These are phyloP conservation scores for Cucumis hystrix DNA, from an alignment of 306 rosid species.

Conservation along the genomic window DNA sequence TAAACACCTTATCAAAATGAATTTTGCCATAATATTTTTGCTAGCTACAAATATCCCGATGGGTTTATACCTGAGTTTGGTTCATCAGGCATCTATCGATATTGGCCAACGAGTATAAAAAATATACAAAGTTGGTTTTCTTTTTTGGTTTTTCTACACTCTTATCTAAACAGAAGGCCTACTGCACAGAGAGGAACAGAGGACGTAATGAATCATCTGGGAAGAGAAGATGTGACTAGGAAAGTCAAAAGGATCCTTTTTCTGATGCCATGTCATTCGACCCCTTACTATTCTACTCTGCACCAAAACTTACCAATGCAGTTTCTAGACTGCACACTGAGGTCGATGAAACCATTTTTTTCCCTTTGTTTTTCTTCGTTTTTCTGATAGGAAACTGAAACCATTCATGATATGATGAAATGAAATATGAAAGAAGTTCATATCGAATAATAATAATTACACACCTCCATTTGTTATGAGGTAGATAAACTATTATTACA, in stretches of 20 bases:
- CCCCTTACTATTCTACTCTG: conserved; percentile 78
- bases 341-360: conserved; percentile 34
- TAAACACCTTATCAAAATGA: conserved; percentile 31
- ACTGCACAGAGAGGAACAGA: conserved; percentile 79
- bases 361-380: no score
- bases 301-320: conserved; percentile 66
- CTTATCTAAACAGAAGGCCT: background rate
- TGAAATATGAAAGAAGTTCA: background rate
- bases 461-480: background rate
- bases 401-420: background rate
- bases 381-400: background rate
- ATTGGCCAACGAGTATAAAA: background rate
- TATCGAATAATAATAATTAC: background rate
- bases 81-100: conserved; percentile 64
- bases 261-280: conserved; percentile 86
- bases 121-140: background rate
- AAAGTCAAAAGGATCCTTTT: conserved; percentile 58
- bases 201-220: conserved; percentile 71
- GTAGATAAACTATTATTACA: background rate
- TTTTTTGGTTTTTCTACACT: background rate
- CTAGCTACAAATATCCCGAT: conserved; percentile 83
- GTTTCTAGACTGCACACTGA: conserved; percentile 82
- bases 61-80: conserved; percentile 91
- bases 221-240: conserved; percentile 43
- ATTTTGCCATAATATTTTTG: conserved; percentile 46